Percentiles rank a stretch among this genome's conserved stretches.
Conservation (phyloP, 306 rosid genomes). For the Castanea mollissima region DNA sequence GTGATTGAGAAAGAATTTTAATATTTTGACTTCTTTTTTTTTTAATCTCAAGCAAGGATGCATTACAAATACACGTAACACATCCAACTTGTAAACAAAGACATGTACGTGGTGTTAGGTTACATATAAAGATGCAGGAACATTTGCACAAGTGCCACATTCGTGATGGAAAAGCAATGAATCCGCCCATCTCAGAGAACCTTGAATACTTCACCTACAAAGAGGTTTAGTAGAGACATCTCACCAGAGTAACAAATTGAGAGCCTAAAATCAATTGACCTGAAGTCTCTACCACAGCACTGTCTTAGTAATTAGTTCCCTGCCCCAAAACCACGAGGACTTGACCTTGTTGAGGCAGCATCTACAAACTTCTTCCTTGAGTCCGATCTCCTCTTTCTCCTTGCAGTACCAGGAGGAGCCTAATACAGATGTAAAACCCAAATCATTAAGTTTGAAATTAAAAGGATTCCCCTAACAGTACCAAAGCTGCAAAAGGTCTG, state of each 20-base stretch:
- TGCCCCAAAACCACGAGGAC: slow-evolving; percentile 86
- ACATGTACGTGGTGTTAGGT: not conserved
- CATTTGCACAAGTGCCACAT: slow-evolving; percentile 16
- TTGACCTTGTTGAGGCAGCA: slow-evolving; percentile 55
- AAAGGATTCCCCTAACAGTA: not conserved
- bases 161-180: not conserved
- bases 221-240: not conserved
- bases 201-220: not conserved
- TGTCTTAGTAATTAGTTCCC: slow-evolving; percentile 40
- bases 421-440: slow-evolving; percentile 27
- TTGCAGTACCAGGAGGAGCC: slow-evolving; percentile 87
- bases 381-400: slow-evolving; percentile 73
- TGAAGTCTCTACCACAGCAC: slow-evolving; percentile 12
- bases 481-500: not conserved
- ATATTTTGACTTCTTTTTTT: not conserved
- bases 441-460: not conserved
- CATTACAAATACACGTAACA: not conserved
- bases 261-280: slow-evolving; percentile 10
- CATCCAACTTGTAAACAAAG: slow-evolving; percentile 5
- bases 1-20: not conserved
- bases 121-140: not conserved
- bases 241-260: not conserved
- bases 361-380: slow-evolving; percentile 54
- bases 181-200: not conserved
- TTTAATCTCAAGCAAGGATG: not conserved